These are phyloP conservation scores for Posidonia australis DNA, from an alignment of 106 monocot species.

Conservation along the genomic window DNA sequence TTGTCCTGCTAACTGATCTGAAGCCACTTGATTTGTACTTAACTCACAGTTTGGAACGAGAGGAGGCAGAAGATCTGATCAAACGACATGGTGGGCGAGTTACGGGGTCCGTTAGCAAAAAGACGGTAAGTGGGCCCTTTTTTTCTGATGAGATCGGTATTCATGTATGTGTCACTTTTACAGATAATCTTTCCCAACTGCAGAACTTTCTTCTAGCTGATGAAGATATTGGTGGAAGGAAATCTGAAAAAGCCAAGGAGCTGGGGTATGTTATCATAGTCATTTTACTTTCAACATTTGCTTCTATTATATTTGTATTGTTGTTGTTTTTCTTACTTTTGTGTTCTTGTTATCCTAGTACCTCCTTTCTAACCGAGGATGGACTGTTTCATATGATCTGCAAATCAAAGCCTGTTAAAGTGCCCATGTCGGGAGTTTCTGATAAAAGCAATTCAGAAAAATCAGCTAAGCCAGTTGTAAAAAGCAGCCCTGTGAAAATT, in stretches of 20 bases:
- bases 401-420: slow-evolving; percentile 74
- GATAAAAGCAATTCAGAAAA: slow-evolving; percentile 31
- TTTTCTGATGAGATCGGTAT: not conserved
- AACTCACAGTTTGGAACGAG: slow-evolving; percentile 89
- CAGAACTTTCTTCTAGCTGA: slow-evolving; percentile 91
- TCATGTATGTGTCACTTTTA: slow-evolving; percentile 2
- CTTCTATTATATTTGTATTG: slow-evolving; percentile 1
- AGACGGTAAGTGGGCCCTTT: slow-evolving; percentile 41
- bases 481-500: slow-evolving; percentile 32
- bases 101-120: slow-evolving; percentile 95
- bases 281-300: not conserved
- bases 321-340: not conserved
- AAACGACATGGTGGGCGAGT: slow-evolving; percentile 90
- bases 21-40: not conserved
- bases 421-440: slow-evolving; percentile 18
- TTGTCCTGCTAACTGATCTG: not conserved
- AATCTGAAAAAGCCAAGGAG: slow-evolving; percentile 81
- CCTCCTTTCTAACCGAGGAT: slow-evolving; percentile 83
- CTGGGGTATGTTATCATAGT: slow-evolving; percentile 42
- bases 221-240: slow-evolving; percentile 95
- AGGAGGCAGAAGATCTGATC: slow-evolving; percentile 96
- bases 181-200: not conserved
- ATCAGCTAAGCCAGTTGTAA: slow-evolving; percentile 23
- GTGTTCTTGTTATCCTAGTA: slow-evolving; percentile 23
- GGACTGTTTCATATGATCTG: slow-evolving; percentile 91